Percentiles rank a stretch among this genome's conserved stretches.
phyloP scores from a whole-genome alignment of 169 alveolate genomes.

The Eimeria zaria region DNA sequence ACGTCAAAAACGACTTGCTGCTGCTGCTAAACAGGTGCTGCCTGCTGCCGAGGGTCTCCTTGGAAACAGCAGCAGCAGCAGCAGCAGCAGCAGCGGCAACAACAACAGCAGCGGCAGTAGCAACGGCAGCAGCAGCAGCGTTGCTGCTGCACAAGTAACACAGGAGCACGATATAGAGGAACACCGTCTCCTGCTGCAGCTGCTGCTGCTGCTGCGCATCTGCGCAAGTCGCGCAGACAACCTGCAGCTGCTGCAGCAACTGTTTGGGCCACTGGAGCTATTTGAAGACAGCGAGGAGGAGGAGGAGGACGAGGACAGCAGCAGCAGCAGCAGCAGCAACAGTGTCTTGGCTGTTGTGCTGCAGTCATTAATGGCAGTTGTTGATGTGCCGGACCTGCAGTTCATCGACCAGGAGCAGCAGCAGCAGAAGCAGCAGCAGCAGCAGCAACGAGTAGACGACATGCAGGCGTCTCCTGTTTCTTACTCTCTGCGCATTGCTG shows the following conservation, averaged over 20 bases:
- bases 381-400: slow-evolving; percentile 53
- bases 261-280: slow-evolving; percentile 34
- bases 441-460: background rate
- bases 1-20: slow-evolving; percentile 12
- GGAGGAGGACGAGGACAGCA: background rate
- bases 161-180: slow-evolving; percentile 16
- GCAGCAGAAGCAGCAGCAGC: slow-evolving; percentile 11
- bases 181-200: slow-evolving; percentile 66
- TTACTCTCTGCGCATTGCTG: slow-evolving; percentile 22
- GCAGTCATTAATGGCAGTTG: slow-evolving; percentile 45
- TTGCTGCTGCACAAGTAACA: background rate
- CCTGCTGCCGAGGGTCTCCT: slow-evolving; percentile 42
- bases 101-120: background rate
- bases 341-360: slow-evolving; percentile 38
- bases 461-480: slow-evolving; percentile 7
- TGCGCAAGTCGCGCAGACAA: slow-evolving; percentile 14
- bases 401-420: slow-evolving; percentile 22
- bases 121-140: slow-evolving; percentile 25
- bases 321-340: slow-evolving; percentile 63
- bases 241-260: slow-evolving; percentile 16
- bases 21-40: slow-evolving; percentile 27
- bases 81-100: background rate
- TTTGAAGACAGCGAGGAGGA: slow-evolving; percentile 12
- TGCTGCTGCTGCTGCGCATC: slow-evolving; percentile 69
- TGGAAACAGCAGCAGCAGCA: slow-evolving; percentile 36